Conservation (phyloP, 768 basidiomycete genomes). For the Leucocoprinus birnbaumii region DNA sequence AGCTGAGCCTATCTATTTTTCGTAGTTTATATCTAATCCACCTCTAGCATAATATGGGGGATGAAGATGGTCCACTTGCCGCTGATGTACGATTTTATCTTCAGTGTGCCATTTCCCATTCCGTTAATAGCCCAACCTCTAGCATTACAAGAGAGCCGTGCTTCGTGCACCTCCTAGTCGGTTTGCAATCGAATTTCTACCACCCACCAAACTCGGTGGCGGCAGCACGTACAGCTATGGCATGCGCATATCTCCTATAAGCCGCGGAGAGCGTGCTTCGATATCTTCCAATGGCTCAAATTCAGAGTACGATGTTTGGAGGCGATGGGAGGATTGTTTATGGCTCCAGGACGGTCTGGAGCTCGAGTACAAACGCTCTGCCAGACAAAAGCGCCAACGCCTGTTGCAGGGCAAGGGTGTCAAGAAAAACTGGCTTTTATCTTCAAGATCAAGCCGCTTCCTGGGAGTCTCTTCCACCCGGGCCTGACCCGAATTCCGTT, state of each 20-base stretch:
- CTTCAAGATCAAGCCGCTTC: constrained; percentile 74
- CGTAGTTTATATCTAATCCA: neutral
- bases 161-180: constrained; percentile 53
- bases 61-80: constrained; percentile 21
- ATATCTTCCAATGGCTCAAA: constrained; percentile 31
- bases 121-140: neutral
- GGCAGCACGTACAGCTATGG: constrained; percentile 58
- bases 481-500: constrained; percentile 74
- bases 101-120: neutral
- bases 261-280: constrained; percentile 34
- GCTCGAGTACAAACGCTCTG: constrained; percentile 56
- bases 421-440: constrained; percentile 69
- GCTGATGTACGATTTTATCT: constrained; percentile 20
- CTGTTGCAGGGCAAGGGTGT: constrained; percentile 73
- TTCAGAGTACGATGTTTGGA: constrained; percentile 69
- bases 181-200: constrained; percentile 59
- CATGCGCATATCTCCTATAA: constrained; percentile 53
- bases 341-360: constrained; percentile 73
- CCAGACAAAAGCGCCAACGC: constrained; percentile 65
- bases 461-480: constrained; percentile 82
- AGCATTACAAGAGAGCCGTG: constrained; percentile 65
- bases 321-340: constrained; percentile 82
- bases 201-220: constrained; percentile 60
- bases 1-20: neutral
- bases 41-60: constrained; percentile 18